These are phyloP conservation scores for Colletotrichum lupini DNA, from an alignment of 2,329 filamentous ascomycete genomes.

Conservation along the genomic window DNA sequence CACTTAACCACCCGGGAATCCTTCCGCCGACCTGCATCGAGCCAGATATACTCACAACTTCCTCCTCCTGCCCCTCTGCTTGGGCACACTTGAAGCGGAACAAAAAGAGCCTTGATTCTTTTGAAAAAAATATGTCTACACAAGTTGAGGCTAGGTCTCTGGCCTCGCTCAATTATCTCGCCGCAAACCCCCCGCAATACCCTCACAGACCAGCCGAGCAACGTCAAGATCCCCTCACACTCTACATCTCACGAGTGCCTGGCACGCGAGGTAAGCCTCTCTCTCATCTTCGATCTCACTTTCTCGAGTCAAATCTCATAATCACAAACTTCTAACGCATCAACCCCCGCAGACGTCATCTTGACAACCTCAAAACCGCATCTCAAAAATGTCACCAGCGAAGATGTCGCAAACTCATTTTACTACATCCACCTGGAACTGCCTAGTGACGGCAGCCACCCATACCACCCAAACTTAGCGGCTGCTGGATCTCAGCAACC, in stretches of 20 bases:
- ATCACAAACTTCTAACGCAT: slow-evolving; percentile 27
- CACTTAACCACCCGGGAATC: neutral
- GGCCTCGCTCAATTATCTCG: slow-evolving; percentile 81
- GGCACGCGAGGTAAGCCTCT: slow-evolving; percentile 78
- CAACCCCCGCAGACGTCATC: slow-evolving; percentile 76
- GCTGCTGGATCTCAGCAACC: slow-evolving; percentile 40
- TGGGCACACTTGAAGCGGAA: neutral
- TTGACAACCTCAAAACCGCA: slow-evolving; percentile 91
- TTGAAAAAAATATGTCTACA: slow-evolving; percentile 43
- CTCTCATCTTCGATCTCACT: slow-evolving; percentile 37
- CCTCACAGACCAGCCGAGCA: slow-evolving; percentile 79
- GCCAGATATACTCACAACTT: slow-evolving; percentile 7
- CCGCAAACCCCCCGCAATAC: slow-evolving; percentile 87
- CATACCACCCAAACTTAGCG: slow-evolving; percentile 38
- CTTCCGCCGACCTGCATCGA: neutral
- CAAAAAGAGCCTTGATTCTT: neutral
- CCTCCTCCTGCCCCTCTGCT: neutral
- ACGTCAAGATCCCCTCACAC: slow-evolving; percentile 76
- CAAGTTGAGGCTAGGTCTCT: slow-evolving; percentile 85
- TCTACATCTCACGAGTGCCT: slow-evolving; percentile 95
- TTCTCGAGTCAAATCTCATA: slow-evolving; percentile 34
- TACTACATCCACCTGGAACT: slow-evolving; percentile 90
- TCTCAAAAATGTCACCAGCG: slow-evolving; percentile 86
- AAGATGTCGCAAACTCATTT: slow-evolving; percentile 87
- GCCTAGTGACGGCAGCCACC: slow-evolving; percentile 58